Conservation (phyloP, 139 green algal species). For the Nannochloris sp. region DNA sequence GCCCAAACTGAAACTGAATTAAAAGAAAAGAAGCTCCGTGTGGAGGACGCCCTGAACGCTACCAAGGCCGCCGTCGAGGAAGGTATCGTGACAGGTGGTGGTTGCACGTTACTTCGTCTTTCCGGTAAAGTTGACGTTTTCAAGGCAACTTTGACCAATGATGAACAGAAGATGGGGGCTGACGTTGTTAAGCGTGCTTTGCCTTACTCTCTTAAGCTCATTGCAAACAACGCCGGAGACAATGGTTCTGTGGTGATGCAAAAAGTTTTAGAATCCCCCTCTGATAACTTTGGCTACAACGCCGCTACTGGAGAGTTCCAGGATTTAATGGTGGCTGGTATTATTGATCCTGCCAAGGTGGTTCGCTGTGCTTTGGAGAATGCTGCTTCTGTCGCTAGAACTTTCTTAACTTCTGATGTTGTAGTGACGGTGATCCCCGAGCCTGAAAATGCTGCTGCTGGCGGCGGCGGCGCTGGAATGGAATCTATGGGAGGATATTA, state of each 20-base stretch:
- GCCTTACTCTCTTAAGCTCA: conserved; percentile 86
- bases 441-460: conserved; percentile 36
- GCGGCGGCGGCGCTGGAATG: conserved; percentile 25
- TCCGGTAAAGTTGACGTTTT: conserved; percentile 70
- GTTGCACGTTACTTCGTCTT: conserved; percentile 95
- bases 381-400: conserved; percentile 88
- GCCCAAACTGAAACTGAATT: conserved; percentile 99
- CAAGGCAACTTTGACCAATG: conserved; percentile 72
- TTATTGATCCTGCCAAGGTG: conserved; percentile 99
- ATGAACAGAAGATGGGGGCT: conserved; percentile 91
- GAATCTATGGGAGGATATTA: conserved; percentile 55
- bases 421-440: conserved; percentile 85
- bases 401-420: conserved; percentile 94
- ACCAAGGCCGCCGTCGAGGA: conserved; percentile 99
- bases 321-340: conserved; percentile 91
- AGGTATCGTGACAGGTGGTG: conserved; percentile 97
- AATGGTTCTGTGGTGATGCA: conserved; percentile 96
- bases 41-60: conserved; percentile 99
- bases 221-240: conserved; percentile 93
- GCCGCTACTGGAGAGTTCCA: conserved; percentile 81
- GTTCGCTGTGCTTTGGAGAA: conserved; percentile 95
- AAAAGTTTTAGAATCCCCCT: conserved; percentile 86
- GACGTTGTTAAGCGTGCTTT: conserved; percentile 96
- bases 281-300: conserved; percentile 98
- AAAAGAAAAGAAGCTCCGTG: conserved; percentile 99